These are phyloP conservation scores for Aspergillus piperis DNA, from an alignment of 2,329 filamentous ascomycete genomes.

Conservation along the genomic window DNA sequence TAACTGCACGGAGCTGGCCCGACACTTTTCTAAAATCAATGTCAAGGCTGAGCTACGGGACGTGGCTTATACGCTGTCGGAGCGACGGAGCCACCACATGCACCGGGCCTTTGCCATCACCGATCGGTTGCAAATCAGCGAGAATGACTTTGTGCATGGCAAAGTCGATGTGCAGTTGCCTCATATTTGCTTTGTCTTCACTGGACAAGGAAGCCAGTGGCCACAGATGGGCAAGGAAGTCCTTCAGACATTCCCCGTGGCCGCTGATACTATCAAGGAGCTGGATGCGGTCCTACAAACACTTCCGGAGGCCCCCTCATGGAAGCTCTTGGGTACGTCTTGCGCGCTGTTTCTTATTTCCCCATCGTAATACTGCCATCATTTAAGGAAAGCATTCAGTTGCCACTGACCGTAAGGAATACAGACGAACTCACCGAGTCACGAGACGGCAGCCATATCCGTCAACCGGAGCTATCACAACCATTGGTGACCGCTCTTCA, in stretches of 20 bases:
- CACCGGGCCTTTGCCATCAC: slow-evolving; percentile 6
- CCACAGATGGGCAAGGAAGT: slow-evolving; percentile 20
- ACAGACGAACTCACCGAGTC: background rate
- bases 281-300: slow-evolving; percentile 14
- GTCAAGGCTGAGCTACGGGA: slow-evolving; percentile 6
- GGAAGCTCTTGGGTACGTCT: background rate
- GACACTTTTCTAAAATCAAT: background rate
- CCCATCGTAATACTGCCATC: too few species aligned
- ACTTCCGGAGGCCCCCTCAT: background rate
- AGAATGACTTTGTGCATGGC: background rate
- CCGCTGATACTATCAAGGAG: slow-evolving; percentile 9
- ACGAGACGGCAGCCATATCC: slow-evolving; percentile 9
- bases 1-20: slow-evolving; percentile 8
- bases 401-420: background rate
- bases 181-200: slow-evolving; percentile 23
- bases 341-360: too few species aligned
- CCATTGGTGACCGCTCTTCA: slow-evolving; percentile 22
- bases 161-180: background rate
- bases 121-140: background rate
- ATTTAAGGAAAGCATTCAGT: too few species aligned
- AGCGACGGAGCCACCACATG: slow-evolving; percentile 13
- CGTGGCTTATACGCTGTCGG: slow-evolving; percentile 18
- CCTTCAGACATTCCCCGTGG: slow-evolving; percentile 11
- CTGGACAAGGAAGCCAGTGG: slow-evolving; percentile 29
- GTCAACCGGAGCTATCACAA: slow-evolving; percentile 15